Percentiles rank a stretch among this genome's conserved stretches.
These are phyloP conservation scores for Lepiota subincarnata DNA, from an alignment of 768 basidiomycete species.

Conservation along the genomic window DNA sequence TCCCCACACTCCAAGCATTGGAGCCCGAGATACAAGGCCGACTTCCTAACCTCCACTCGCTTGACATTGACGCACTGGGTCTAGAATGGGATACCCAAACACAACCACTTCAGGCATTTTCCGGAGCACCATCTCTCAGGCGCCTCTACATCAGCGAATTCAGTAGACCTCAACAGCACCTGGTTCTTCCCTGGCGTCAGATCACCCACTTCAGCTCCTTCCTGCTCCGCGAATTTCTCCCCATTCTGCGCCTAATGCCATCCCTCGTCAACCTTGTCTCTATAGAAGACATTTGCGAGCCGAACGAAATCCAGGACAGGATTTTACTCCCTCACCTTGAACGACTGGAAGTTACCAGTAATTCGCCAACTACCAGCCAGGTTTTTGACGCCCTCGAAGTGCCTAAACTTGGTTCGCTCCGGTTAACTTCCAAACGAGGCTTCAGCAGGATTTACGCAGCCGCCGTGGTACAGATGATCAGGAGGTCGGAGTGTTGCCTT, in stretches of 20 bases:
- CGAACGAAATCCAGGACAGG: constrained; percentile 1
- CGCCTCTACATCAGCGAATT: constrained; percentile 1
- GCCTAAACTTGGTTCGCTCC: constrained; percentile 1
- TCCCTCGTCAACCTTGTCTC: neutral
- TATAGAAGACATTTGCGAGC: neutral
- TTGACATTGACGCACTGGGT: neutral
- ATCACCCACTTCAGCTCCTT: constrained; percentile 5
- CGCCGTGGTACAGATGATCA: constrained; percentile 1
- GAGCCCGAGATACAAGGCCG: neutral
- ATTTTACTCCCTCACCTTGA: constrained; percentile 2
- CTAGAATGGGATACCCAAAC: neutral
- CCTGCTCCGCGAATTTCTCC: constrained; percentile 3
- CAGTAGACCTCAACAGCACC: neutral
- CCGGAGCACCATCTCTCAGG: neutral
- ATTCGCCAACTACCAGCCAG: constrained; percentile 7
- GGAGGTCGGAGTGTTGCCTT: neutral
- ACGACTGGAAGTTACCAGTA: neutral
- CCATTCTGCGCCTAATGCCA: constrained; percentile 5
- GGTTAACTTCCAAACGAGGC: neutral
- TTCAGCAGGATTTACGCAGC: constrained; percentile 9
- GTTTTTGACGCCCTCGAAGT: neutral
- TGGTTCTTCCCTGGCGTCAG: constrained; percentile 6
- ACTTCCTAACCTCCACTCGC: neutral
- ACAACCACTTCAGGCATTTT: constrained; percentile 3
- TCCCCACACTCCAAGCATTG: constrained; percentile 4